Percentiles rank a stretch among this genome's conserved stretches.
These are phyloP conservation scores for Penicillium sp. DNA, from an alignment of 2,329 filamentous ascomycete species.

Conservation along the genomic window DNA sequence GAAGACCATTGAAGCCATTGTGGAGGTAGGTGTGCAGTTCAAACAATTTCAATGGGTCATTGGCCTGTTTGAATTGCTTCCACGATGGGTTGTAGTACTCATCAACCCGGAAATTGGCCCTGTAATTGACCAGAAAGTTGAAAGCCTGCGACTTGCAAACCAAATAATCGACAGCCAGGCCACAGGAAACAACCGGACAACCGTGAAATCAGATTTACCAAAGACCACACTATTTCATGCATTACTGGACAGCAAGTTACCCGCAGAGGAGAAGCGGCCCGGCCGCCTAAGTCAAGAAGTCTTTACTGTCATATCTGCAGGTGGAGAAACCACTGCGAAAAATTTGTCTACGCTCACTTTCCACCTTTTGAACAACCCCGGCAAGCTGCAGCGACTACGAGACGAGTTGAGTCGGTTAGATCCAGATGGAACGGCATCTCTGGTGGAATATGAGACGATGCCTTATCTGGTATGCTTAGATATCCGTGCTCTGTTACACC, in stretches of 20 bases:
- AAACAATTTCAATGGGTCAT: conserved; percentile 26
- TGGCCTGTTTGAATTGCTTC: conserved; percentile 21
- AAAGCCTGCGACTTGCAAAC: conserved; percentile 13
- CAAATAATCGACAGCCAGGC: conserved; percentile 10
- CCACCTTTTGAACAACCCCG: conserved; percentile 31
- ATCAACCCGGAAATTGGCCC: conserved; percentile 22
- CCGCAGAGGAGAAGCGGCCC: conserved; percentile 34
- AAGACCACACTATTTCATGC: conserved; percentile 25
- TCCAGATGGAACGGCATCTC: conserved; percentile 19
- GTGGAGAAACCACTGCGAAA: conserved; percentile 31
- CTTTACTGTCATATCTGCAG: conserved; percentile 29
- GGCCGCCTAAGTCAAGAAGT: conserved; percentile 29
- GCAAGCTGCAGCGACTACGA: conserved; percentile 25
- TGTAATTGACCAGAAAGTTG: conserved; percentile 12
- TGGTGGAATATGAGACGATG: conserved; percentile 31
- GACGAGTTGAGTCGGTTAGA: conserved; percentile 29
- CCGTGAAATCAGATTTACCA: background rate
- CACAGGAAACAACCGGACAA: background rate
- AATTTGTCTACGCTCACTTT: conserved; percentile 31
- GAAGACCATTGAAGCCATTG: conserved; percentile 27
- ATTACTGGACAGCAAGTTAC: conserved; percentile 36
- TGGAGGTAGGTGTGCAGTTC: conserved; percentile 22
- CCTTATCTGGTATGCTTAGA: conserved; percentile 29
- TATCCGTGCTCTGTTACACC: background rate
- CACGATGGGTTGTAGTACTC: conserved; percentile 16